Evolutionary conservation across 1,284 basidiomycete genomes (phyloP).

Genomic region (Phlebopus sp.): DNA sequence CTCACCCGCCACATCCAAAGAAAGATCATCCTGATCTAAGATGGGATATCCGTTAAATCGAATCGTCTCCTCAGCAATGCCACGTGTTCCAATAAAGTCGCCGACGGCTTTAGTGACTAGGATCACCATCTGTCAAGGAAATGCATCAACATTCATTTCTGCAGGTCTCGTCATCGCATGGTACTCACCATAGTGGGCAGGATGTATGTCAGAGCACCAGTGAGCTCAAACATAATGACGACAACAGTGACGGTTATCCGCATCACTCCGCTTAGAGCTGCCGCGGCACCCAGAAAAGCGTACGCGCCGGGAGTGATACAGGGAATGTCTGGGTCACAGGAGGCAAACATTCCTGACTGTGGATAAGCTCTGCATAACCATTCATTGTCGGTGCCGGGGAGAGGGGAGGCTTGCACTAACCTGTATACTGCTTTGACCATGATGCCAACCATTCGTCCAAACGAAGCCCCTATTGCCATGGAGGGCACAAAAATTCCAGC

Average conservation of each 20-base stretch:
- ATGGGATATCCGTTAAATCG: slow-evolving; percentile 97
- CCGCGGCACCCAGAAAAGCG: slow-evolving; percentile 92
- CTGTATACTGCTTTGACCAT: slow-evolving; percentile 89
- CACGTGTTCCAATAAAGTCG: slow-evolving; percentile 90
- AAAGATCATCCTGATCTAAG: slow-evolving; percentile 90
- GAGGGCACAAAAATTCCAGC: slow-evolving; percentile 98
- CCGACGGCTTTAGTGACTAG: slow-evolving; percentile 96
- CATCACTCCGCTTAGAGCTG: slow-evolving; percentile 94
- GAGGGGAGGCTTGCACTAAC: slow-evolving; percentile 42
- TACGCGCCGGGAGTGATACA: slow-evolving; percentile 99
- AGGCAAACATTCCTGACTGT: slow-evolving; percentile 81
- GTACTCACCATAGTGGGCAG: slow-evolving; percentile 90
- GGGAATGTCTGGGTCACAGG: slow-evolving; percentile 88
- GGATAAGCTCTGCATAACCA: slow-evolving; percentile 69
- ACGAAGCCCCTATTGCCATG: slow-evolving; percentile 96
- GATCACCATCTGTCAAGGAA: slow-evolving; percentile 75
- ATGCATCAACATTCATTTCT: background rate
- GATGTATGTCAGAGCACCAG: slow-evolving; percentile 96
- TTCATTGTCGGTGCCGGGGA: background rate
- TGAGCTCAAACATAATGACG: slow-evolving; percentile 98
- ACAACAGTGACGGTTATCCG: slow-evolving; percentile 97
- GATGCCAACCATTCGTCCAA: slow-evolving; percentile 95
- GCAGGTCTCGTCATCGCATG: slow-evolving; percentile 1
- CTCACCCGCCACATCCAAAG: slow-evolving; percentile 83
- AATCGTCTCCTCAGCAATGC: slow-evolving; percentile 97